These are phyloP conservation scores for Colletotrichum sojae DNA, from an alignment of 2,329 filamentous ascomycete genomes.

Conservation along the genomic window DNA sequence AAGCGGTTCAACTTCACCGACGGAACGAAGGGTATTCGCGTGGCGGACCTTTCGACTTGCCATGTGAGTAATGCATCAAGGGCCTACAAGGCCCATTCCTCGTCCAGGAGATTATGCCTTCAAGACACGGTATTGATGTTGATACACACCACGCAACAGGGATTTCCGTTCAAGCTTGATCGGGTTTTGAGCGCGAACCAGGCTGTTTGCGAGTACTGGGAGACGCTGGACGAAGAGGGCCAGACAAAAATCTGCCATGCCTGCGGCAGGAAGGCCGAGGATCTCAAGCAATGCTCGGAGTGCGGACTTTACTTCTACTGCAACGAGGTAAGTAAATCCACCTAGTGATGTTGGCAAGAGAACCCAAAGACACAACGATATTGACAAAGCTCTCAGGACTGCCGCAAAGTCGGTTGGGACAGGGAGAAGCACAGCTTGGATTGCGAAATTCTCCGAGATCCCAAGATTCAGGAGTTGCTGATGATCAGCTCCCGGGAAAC, in stretches of 20 bases:
- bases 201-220: neutral
- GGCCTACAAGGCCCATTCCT: neutral
- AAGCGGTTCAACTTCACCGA: slow-evolving; percentile 9
- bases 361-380: no score
- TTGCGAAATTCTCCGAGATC: neutral
- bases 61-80: slow-evolving; percentile 5
- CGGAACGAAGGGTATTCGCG: slow-evolving; percentile 3
- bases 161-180: slow-evolving; percentile 6
- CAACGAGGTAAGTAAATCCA: neutral
- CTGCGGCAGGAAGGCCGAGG: neutral
- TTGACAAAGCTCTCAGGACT: neutral
- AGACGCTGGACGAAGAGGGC: slow-evolving; percentile 16
- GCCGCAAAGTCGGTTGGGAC: neutral
- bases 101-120: neutral
- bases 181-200: neutral
- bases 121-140: neutral
- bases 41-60: slow-evolving; percentile 3
- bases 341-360: neutral
- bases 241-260: neutral
- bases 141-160: neutral
- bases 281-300: neutral
- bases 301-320: slow-evolving; percentile 8
- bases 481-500: slow-evolving; percentile 10
- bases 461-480: neutral
- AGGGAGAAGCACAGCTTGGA: neutral